Evolutionary conservation across 805 yeast species (phyloP).

Genomic region (Myxozyma melibiosi): DNA sequence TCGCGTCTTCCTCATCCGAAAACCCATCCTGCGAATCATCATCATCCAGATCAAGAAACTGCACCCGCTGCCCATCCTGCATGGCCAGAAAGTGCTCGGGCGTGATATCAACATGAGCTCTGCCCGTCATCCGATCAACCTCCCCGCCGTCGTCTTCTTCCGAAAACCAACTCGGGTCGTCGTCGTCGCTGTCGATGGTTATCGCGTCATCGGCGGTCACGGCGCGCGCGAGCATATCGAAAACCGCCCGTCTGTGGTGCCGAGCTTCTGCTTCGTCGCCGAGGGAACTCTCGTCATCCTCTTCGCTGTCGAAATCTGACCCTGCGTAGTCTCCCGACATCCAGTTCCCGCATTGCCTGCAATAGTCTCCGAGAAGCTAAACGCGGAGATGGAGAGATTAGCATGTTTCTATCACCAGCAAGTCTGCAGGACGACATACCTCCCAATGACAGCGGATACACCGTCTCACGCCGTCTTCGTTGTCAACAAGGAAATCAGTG

Average conservation of each 20-base stretch:
- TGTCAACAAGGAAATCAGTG: slow-evolving; percentile 51
- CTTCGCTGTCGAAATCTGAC: no score
- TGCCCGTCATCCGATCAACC: background rate
- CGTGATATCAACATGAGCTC: background rate
- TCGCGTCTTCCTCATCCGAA: background rate
- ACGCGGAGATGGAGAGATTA: no score
- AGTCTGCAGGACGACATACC: slow-evolving; percentile 39
- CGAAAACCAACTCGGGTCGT: slow-evolving; percentile 4
- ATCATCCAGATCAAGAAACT: slow-evolving; percentile 6
- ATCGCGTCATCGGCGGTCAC: no score
- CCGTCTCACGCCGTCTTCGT: slow-evolving; percentile 65
- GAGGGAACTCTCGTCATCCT: no score
- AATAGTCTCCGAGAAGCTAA: slow-evolving; percentile 29
- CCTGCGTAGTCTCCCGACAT: no score
- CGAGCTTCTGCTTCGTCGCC: no score
- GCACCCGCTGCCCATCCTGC: background rate
- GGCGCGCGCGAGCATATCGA: no score
- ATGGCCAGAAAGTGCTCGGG: background rate
- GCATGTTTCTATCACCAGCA: no score
- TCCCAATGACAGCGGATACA: slow-evolving; percentile 75
- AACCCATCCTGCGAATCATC: slow-evolving; percentile 14
- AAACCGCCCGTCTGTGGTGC: no score
- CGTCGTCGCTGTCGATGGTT: slow-evolving; percentile 5
- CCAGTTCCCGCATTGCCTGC: slow-evolving; percentile 1
- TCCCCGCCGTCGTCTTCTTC: slow-evolving; percentile 2